Conservation (phyloP, 495 filamentous ascomycete species). For the Penicillium alfredii region DNA sequence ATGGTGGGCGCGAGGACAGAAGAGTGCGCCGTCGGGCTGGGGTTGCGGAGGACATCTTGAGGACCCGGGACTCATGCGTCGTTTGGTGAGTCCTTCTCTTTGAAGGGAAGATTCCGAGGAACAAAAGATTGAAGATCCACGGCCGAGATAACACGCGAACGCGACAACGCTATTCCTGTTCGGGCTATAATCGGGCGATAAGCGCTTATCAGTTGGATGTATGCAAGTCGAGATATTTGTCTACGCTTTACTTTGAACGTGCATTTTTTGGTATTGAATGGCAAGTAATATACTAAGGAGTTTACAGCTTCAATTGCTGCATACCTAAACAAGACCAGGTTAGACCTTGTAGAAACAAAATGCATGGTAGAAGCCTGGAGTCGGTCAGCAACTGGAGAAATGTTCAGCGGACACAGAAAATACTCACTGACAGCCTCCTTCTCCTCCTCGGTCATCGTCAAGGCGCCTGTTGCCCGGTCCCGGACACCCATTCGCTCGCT, state of each 20-base stretch:
- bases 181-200: constrained; percentile 23
- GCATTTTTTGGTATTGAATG: constrained; percentile 1
- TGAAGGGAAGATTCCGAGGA: too few relatives aligned
- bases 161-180: constrained; percentile 33
- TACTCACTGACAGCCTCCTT: constrained; percentile 74
- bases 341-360: constrained; percentile 94
- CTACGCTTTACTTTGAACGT: too few relatives aligned
- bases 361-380: constrained; percentile 69
- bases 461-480: constrained; percentile 56
- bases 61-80: background rate
- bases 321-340: too few relatives aligned
- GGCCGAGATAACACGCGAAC: constrained; percentile 34
- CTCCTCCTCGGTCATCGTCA: constrained; percentile 71
- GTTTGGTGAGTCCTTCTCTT: too few relatives aligned
- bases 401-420: background rate
- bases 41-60: constrained; percentile 15
- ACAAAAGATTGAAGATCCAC: too few relatives aligned
- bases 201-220: constrained; percentile 26
- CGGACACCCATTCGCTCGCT: constrained; percentile 93
- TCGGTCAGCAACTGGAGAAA: constrained; percentile 10
- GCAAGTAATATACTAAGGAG: too few relatives aligned
- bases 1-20: constrained; percentile 13
- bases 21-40: constrained; percentile 13
- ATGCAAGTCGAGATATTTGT: too few relatives aligned
- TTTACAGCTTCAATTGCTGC: too few relatives aligned